A percentile compares a stretch with the other conserved stretches of the same genome.
These are phyloP conservation scores for Endoconidiophora laricicola DNA, from an alignment of 2,329 filamentous ascomycete species.

Conservation along the genomic window DNA sequence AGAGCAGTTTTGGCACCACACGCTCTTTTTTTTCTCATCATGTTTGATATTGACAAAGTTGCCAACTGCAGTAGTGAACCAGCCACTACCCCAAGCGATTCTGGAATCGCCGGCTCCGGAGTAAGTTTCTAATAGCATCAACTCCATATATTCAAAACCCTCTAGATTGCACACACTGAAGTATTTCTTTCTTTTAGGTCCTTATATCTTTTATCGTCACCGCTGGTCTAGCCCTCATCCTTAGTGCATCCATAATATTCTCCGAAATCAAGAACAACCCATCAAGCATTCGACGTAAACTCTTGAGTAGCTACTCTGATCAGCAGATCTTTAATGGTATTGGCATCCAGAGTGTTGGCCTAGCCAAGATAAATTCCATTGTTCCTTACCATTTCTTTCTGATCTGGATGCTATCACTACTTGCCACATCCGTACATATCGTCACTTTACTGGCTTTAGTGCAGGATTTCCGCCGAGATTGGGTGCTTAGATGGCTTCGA, in stretches of 20 bases:
- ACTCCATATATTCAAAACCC: neutral
- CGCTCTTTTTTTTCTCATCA: neutral
- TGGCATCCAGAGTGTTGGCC: slow-evolving; percentile 46
- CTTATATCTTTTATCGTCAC: slow-evolving; percentile 52
- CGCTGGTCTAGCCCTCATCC: slow-evolving; percentile 36
- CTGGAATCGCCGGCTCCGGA: slow-evolving; percentile 13
- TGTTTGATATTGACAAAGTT: slow-evolving; percentile 13
- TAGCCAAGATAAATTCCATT: slow-evolving; percentile 41
- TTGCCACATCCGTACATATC: slow-evolving; percentile 50
- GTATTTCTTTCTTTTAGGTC: slow-evolving; percentile 23
- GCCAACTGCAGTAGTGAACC: slow-evolving; percentile 29
- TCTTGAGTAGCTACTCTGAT: slow-evolving; percentile 48
- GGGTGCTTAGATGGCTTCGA: slow-evolving; percentile 48
- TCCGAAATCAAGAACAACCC: slow-evolving; percentile 32
- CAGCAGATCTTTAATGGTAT: slow-evolving; percentile 55
- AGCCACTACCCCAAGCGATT: slow-evolving; percentile 23
- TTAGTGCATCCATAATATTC: slow-evolving; percentile 40
- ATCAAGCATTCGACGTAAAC: slow-evolving; percentile 41
- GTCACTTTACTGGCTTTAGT: slow-evolving; percentile 47
- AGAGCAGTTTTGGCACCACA: too few relatives aligned
- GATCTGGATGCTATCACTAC: slow-evolving; percentile 49
- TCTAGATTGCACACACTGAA: neutral
- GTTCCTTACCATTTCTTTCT: slow-evolving; percentile 56
- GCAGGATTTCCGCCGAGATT: slow-evolving; percentile 48
- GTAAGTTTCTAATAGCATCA: slow-evolving; percentile 2